These are phyloP conservation scores for Rhodotorula sp. DNA, from an alignment of 1,284 basidiomycete genomes.

Conservation along the genomic window DNA sequence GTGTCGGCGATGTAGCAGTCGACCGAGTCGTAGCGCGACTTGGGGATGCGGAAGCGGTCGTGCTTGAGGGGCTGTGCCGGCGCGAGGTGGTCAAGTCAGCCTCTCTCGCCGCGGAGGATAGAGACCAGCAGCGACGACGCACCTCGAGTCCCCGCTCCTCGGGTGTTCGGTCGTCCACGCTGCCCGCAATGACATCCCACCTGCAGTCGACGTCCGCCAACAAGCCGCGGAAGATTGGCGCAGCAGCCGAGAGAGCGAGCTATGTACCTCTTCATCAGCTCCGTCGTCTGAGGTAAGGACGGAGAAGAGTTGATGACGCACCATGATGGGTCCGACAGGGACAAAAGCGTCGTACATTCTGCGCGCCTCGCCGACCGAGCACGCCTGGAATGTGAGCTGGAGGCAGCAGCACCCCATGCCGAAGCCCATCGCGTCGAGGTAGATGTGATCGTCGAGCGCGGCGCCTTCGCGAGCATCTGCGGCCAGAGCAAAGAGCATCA, in stretches of 20 bases:
- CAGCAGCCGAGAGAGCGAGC: slow-evolving; percentile 91
- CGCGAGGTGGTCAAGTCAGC: neutral
- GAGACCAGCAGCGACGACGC: slow-evolving; percentile 13
- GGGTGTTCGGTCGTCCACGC: slow-evolving; percentile 93
- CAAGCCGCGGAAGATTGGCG: slow-evolving; percentile 90
- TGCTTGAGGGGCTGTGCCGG: slow-evolving; percentile 68
- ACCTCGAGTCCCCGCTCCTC: slow-evolving; percentile 89
- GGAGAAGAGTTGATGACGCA: slow-evolving; percentile 50
- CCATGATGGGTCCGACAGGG: slow-evolving; percentile 91
- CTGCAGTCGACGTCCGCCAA: slow-evolving; percentile 95
- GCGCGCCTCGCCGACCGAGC: slow-evolving; percentile 86
- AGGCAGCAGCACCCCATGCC: slow-evolving; percentile 99
- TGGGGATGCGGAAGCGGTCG: slow-evolving; percentile 77
- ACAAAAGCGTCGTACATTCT: slow-evolving; percentile 92
- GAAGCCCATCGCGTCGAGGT: slow-evolving; percentile 99
- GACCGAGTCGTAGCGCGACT: slow-evolving; percentile 95
- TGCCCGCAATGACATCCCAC: slow-evolving; percentile 97
- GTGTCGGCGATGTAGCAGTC: slow-evolving; percentile 86
- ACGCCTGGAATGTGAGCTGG: slow-evolving; percentile 96
- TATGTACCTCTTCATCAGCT: slow-evolving; percentile 47
- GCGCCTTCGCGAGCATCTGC: slow-evolving; percentile 88
- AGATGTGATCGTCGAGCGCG: slow-evolving; percentile 86
- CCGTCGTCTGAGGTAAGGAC: slow-evolving; percentile 14
- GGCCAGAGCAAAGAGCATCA: neutral
- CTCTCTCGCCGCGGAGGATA: neutral